These are phyloP conservation scores for Rhipidocladum racemiflorum DNA, from an alignment of 176 grass and related monocot species.

Conservation along the genomic window DNA sequence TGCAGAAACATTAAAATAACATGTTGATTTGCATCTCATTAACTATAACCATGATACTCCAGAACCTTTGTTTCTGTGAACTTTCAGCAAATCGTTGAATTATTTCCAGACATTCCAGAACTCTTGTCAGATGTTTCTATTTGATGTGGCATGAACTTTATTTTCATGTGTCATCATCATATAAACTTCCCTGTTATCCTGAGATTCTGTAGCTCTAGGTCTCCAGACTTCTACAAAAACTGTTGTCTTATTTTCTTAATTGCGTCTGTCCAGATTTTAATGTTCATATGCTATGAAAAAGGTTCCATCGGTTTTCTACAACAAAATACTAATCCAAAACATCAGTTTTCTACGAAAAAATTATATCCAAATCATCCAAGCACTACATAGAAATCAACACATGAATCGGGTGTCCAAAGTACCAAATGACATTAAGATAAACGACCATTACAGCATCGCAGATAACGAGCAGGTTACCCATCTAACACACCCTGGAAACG, in stretches of 20 bases:
- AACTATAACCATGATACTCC: neutral
- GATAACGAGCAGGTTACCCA: conserved; percentile 18
- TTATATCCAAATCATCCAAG: too few species aligned
- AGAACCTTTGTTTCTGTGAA: neutral
- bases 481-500: neutral
- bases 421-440: neutral
- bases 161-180: too few species aligned
- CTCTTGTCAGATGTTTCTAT: neutral
- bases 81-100: neutral
- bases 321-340: too few species aligned
- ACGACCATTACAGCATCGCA: neutral
- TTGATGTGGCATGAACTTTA: neutral
- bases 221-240: neutral
- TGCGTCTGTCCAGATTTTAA: neutral
- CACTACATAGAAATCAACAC: too few species aligned
- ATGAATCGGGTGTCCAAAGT: too few species aligned
- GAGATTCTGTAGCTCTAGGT: neutral
- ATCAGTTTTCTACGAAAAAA: too few species aligned
- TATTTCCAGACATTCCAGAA: neutral
- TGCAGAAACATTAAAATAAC: conserved; percentile 36
- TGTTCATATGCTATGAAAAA: neutral
- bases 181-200: neutral
- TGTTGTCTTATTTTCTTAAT: neutral
- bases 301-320: too few species aligned
- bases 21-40: neutral